These are phyloP conservation scores for Metarhizium anisopliae DNA, from an alignment of 2,329 filamentous ascomycete genomes.

Conservation along the genomic window DNA sequence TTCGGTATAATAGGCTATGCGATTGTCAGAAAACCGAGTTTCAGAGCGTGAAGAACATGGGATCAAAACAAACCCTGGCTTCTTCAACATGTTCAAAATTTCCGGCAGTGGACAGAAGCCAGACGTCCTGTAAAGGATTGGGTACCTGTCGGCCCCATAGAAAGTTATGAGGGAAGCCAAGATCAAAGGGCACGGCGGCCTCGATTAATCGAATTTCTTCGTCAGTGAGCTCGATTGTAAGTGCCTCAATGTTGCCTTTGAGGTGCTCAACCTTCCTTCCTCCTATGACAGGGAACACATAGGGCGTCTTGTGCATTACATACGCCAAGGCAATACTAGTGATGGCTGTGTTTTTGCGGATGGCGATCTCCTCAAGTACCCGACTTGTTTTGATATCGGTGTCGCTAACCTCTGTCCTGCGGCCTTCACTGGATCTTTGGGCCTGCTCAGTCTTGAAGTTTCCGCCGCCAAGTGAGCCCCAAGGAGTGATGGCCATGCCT, in stretches of 20 bases:
- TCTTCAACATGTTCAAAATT: constrained; percentile 41
- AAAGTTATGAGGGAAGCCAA: constrained; percentile 59
- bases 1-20: constrained; percentile 30
- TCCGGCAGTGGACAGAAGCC: constrained; percentile 37
- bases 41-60: neutral
- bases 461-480: constrained; percentile 46
- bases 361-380: constrained; percentile 40
- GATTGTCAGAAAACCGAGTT: neutral
- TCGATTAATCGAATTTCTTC: constrained; percentile 62
- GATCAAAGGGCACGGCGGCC: constrained; percentile 48
- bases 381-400: constrained; percentile 42
- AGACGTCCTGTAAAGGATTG: constrained; percentile 30
- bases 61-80: constrained; percentile 20
- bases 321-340: constrained; percentile 58
- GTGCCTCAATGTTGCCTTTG: constrained; percentile 58
- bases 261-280: constrained; percentile 62
- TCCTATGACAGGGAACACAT: constrained; percentile 67
- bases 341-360: constrained; percentile 31
- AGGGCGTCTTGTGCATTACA: constrained; percentile 60
- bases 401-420: constrained; percentile 32
- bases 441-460: constrained; percentile 33
- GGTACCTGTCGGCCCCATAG: constrained; percentile 34
- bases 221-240: constrained; percentile 47
- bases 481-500: constrained; percentile 47
- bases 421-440: constrained; percentile 25